phyloP scores from a whole-genome alignment of 116 monocot species.

The Trichopus zeylanicus region DNA sequence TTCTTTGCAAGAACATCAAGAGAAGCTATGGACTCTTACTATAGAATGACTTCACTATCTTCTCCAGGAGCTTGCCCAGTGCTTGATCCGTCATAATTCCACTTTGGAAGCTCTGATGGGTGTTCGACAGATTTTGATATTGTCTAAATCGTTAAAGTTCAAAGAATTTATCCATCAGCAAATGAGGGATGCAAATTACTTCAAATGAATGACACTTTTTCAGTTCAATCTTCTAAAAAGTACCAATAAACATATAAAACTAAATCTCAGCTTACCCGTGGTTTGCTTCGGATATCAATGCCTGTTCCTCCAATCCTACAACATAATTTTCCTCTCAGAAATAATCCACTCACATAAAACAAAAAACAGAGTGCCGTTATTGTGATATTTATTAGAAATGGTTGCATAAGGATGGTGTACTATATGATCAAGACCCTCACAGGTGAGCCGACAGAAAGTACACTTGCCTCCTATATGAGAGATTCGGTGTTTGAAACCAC shows the following conservation, averaged over 20 bases:
- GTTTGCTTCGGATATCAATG: conserved; percentile 74
- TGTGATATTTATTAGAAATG: not conserved
- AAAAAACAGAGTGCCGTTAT: not conserved
- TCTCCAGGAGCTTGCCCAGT: conserved; percentile 92
- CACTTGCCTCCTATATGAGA: no score
- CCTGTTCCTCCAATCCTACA: conserved; percentile 78
- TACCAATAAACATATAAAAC: not conserved
- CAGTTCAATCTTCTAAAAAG: not conserved
- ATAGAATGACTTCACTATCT: conserved; percentile 90
- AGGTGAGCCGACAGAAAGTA: no score
- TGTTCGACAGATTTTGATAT: conserved; percentile 69
- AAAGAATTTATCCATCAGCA: not conserved
- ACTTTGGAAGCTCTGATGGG: conserved; percentile 79
- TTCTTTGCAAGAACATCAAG: not conserved
- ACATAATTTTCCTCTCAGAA: conserved; percentile 1
- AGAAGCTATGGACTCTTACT: conserved; percentile 29
- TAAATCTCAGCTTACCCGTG: conserved; percentile 35
- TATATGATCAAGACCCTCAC: no score
- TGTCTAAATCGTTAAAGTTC: conserved; percentile 32
- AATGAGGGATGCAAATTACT: not conserved
- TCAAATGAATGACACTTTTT: not conserved
- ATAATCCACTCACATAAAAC: not conserved
- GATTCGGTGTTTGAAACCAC: no score
- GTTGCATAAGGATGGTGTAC: no score
- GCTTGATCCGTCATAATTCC: conserved; percentile 89